Percentiles rank a stretch among this genome's conserved stretches.
These are phyloP conservation scores for Penicillium freii DNA, from an alignment of 2,329 filamentous ascomycete species.

Conservation along the genomic window DNA sequence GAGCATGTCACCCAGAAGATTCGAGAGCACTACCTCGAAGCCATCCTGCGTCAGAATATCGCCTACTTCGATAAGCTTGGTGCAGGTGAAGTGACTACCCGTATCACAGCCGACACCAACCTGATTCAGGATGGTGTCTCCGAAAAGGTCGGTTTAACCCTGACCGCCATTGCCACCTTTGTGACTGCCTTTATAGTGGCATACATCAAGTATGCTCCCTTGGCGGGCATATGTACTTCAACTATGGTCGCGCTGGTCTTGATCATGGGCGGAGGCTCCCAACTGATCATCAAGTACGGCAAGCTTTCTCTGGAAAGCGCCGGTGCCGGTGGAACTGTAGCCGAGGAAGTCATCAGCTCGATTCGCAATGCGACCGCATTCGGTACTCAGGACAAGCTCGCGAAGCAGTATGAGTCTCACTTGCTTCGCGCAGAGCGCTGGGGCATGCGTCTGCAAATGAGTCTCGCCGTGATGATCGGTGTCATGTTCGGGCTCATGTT, in stretches of 20 bases:
- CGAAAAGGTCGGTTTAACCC: constrained; percentile 77
- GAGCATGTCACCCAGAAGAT: constrained; percentile 78
- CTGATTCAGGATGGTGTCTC: constrained; percentile 91
- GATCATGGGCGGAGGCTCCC: constrained; percentile 70
- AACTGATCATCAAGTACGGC: constrained; percentile 76
- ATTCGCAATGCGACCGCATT: constrained; percentile 91
- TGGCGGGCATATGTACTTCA: constrained; percentile 82
- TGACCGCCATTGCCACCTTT: constrained; percentile 77
- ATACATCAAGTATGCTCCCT: constrained; percentile 88
- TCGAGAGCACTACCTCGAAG: constrained; percentile 77
- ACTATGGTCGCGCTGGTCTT: constrained; percentile 77
- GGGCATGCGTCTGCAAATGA: constrained; percentile 72
- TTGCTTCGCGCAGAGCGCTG: constrained; percentile 69
- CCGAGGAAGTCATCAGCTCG: constrained; percentile 91
- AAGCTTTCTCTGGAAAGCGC: constrained; percentile 76
- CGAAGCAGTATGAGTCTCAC: constrained; percentile 77
- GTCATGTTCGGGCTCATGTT: constrained; percentile 81
- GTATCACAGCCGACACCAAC: constrained; percentile 92
- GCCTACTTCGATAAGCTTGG: constrained; percentile 91
- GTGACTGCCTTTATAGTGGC: constrained; percentile 85
- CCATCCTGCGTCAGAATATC: constrained; percentile 84
- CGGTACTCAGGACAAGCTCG: constrained; percentile 88
- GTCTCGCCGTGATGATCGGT: constrained; percentile 75
- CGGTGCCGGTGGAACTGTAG: constrained; percentile 79
- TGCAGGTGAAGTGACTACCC: constrained; percentile 87